Conservation (phyloP, 179 eudicot species). For the Silene coronaria region DNA sequence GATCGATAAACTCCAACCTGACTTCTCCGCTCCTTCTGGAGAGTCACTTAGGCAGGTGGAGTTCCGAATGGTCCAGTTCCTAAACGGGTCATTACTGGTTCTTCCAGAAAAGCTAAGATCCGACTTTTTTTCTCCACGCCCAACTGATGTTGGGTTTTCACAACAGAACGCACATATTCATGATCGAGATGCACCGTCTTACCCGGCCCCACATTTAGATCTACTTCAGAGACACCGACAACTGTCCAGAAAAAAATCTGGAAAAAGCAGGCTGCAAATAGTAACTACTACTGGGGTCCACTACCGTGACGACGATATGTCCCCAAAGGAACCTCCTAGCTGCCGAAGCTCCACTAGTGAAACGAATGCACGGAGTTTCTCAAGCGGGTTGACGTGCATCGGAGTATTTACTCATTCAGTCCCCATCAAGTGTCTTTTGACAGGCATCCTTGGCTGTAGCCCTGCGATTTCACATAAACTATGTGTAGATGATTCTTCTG, state of each 20-base stretch:
- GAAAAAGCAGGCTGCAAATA: conserved; percentile 89
- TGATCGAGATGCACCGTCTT: conserved; percentile 53
- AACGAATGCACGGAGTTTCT: conserved; percentile 32
- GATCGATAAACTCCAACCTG: conserved; percentile 80
- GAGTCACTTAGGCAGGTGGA: conserved; percentile 95
- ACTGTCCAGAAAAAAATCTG: conserved; percentile 68
- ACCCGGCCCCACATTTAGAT: conserved; percentile 57
- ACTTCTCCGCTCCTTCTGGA: conserved; percentile 87
- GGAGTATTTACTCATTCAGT: conserved; percentile 81
- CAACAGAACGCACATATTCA: conserved; percentile 37
- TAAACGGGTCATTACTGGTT: conserved; percentile 51
- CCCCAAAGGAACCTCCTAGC: conserved; percentile 58
- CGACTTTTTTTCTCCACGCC: conserved; percentile 69
- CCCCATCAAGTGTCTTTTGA: conserved; percentile 81
- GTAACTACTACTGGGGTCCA: conserved; percentile 75
- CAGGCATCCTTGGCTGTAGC: conserved; percentile 84
- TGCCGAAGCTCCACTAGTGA: conserved; percentile 38
- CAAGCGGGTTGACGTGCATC: conserved; percentile 37
- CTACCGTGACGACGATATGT: conserved; percentile 85
- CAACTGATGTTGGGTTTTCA: conserved; percentile 45
- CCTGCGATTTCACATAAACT: conserved; percentile 66
- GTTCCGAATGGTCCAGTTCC: conserved; percentile 82
- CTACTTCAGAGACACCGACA: conserved; percentile 58
- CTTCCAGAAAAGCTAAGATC: conserved; percentile 70
- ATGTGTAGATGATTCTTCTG: conserved; percentile 87